phyloP scores from a whole-genome alignment of 768 basidiomycete genomes.

The Dentipellis sp. region DNA sequence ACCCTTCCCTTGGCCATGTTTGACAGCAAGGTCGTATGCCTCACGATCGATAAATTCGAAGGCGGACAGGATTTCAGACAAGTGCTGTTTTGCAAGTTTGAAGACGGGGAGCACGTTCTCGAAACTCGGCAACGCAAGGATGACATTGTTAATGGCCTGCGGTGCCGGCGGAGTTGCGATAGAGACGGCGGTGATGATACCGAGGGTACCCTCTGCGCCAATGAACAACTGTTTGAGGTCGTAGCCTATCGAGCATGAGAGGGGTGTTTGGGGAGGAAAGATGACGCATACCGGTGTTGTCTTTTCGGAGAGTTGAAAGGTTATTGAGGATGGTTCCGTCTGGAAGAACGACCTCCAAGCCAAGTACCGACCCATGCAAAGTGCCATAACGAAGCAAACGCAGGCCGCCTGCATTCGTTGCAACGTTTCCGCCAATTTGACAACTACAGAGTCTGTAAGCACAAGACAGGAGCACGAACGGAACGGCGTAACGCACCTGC shows the following conservation, averaged over 20 bases:
- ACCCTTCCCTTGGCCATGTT: slow-evolving; percentile 73
- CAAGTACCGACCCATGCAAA: slow-evolving; percentile 89
- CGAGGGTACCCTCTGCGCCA: slow-evolving; percentile 93
- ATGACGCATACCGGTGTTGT: slow-evolving; percentile 75
- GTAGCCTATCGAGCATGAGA: slow-evolving; percentile 51
- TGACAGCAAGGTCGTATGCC: slow-evolving; percentile 74
- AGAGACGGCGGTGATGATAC: slow-evolving; percentile 90
- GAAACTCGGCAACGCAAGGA: slow-evolving; percentile 83
- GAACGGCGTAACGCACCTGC: slow-evolving; percentile 47
- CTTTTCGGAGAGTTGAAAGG: slow-evolving; percentile 86
- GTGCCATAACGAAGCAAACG: slow-evolving; percentile 91
- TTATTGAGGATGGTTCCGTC: slow-evolving; percentile 89
- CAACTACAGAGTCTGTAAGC: slow-evolving; percentile 42
- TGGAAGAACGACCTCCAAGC: slow-evolving; percentile 91
- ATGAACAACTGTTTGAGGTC: slow-evolving; percentile 99
- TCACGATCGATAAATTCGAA: slow-evolving; percentile 95
- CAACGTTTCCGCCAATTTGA: slow-evolving; percentile 95
- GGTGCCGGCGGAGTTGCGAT: slow-evolving; percentile 83
- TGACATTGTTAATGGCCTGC: slow-evolving; percentile 82
- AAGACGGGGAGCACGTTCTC: slow-evolving; percentile 82
- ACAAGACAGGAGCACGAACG: neutral
- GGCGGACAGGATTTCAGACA: slow-evolving; percentile 93
- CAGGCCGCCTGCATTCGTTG: slow-evolving; percentile 97
- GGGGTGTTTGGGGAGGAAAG: neutral
- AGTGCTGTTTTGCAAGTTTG: slow-evolving; percentile 65